Evolutionary conservation across 495 filamentous ascomycete genomes (phyloP), one percentile per base, ranked within the genome.

Genomic region (Penicillium lagena): DNA sequence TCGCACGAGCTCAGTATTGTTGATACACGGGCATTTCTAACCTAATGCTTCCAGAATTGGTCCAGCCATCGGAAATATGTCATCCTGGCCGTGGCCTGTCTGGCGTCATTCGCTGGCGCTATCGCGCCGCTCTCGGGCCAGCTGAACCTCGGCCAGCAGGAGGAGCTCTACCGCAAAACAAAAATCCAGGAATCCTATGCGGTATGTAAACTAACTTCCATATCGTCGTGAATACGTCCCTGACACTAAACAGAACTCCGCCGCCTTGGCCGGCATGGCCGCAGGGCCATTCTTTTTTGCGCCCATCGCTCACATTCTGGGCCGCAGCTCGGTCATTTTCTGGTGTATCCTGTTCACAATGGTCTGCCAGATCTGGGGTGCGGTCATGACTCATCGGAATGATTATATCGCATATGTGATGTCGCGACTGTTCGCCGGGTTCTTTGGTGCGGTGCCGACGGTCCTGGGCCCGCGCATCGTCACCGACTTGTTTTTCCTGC

Each of bases 401-500:
- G 55, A 76, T 30, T 76, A 68, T 39, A 66, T 69, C 40, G 39
- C 64, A 0, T 76, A 70, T 36, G 54, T 68, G 35, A 59, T 75
- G 4, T 75, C 73, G 0, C 64, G 73, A 14, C 52, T 68, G 11
- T 60, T 75, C 39, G 43, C 55, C 12, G 71, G 71, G 22, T 54
- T 68, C 43, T 72, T 67, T 45, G 71, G 58, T 13, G 61, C 53
- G 3, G 56, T 72, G 9, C 64, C 65, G 1, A 57, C 58, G 12
- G 57, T 68, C 7, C 49, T 76, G 14, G 72, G 68, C 6, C 56
- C 57, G 12, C 58, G 67, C 13, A 50, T 66, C 6, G 58, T 75
- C 33, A 64, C 68, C 14, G 66, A 76, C 36, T 29, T 74, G 15
- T 72, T 72, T 51, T 73, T 68, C 45, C 49, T 75, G 38, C 71